These are phyloP conservation scores for Sphaerostilbella broomeana DNA, from an alignment of 2,329 filamentous ascomycete genomes.

Conservation along the genomic window DNA sequence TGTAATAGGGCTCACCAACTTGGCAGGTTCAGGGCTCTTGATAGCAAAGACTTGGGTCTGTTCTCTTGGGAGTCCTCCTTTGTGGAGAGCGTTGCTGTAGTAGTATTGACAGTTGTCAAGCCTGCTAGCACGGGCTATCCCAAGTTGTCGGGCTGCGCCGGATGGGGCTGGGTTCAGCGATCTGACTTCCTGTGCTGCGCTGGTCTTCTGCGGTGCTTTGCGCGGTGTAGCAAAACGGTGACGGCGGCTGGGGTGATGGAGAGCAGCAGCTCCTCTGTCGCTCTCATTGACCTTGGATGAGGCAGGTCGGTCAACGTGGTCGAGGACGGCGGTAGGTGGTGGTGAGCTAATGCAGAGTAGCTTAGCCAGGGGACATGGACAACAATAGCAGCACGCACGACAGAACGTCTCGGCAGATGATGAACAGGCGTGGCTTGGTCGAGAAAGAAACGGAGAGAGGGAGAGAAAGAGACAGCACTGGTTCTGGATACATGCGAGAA, in stretches of 20 bases:
- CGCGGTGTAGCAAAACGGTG: conserved; percentile 3
- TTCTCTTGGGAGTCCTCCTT: not conserved
- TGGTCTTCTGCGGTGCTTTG: not conserved
- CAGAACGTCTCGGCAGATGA: no score
- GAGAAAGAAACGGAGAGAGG: no score
- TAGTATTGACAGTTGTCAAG: conserved; percentile 7
- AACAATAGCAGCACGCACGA: no score
- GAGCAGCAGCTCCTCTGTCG: not conserved
- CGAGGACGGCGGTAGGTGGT: conserved; percentile 1
- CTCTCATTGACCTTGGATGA: not conserved
- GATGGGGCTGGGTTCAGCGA: conserved; percentile 6
- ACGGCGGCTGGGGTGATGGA: not conserved
- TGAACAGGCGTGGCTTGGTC: no score
- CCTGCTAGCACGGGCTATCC: conserved; percentile 5
- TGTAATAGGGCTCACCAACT: conserved; percentile 1
- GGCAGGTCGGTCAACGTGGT: conserved; percentile 3
- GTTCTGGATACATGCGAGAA: no score
- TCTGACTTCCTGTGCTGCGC: not conserved
- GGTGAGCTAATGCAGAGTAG: no score
- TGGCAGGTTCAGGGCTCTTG: conserved; percentile 3
- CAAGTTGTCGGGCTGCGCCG: conserved; percentile 11
- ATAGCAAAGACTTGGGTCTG: no score
- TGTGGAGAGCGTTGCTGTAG: not conserved
- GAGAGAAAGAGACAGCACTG: no score
- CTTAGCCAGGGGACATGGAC: not conserved